Conservation (phyloP, 192 early-diverging fungal genomes). For the Backusella sp. region DNA sequence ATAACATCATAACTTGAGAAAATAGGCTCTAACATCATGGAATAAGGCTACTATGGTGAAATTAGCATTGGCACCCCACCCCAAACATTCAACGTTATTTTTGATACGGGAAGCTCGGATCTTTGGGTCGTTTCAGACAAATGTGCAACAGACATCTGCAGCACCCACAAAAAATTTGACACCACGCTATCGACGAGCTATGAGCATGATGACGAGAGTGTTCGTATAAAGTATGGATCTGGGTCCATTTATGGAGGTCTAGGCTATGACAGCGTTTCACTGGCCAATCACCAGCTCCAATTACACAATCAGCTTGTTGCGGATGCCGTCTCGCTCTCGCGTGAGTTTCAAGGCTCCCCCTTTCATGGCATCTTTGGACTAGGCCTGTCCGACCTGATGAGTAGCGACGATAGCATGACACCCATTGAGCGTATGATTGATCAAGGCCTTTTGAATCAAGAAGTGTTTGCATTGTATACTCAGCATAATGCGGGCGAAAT, state of each 20-base stretch:
- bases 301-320: constrained; percentile 7
- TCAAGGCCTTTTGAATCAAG: constrained; percentile 2
- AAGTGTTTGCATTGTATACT: constrained; percentile 25
- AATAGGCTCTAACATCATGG: too few relatives aligned
- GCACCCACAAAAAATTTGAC: constrained; percentile 30
- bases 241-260: constrained; percentile 19
- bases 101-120: constrained; percentile 75
- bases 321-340: constrained; percentile 16
- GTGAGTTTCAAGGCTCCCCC: constrained; percentile 18
- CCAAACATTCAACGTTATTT: constrained; percentile 66
- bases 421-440: constrained; percentile 26
- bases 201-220: not conserved
- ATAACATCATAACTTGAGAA: not conserved
- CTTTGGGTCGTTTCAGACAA: constrained; percentile 57
- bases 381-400: constrained; percentile 12
- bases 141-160: constrained; percentile 31
- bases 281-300: constrained; percentile 8
- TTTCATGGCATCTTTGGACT: constrained; percentile 35
- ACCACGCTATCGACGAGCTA: constrained; percentile 20
- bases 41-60: constrained; percentile 35
- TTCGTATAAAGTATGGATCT: constrained; percentile 27
- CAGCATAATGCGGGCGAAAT: constrained; percentile 22
- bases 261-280: constrained; percentile 18
- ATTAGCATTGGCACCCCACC: constrained; percentile 58
- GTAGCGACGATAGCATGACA: not conserved